These are phyloP conservation scores for Globisporangium solare DNA, from an alignment of 352 stramenopile genomes.

Conservation along the genomic window DNA sequence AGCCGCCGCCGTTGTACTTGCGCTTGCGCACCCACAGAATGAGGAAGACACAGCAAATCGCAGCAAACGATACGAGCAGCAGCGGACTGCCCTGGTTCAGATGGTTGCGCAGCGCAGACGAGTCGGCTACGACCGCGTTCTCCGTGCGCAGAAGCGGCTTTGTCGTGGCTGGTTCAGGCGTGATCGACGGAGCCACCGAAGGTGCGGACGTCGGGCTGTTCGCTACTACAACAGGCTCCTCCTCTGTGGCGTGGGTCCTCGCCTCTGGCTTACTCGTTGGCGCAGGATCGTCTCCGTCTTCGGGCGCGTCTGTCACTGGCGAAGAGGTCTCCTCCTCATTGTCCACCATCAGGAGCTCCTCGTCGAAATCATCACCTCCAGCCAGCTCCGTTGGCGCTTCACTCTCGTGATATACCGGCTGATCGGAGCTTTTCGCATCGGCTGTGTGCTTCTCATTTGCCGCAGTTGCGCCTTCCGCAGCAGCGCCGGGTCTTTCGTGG, in stretches of 20 bases:
- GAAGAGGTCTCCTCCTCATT: not conserved
- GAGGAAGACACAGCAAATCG: constrained; percentile 53
- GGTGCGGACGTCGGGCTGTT: not conserved
- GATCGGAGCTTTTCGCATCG: not conserved
- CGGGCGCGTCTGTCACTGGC: not conserved
- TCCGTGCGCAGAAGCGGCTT: constrained; percentile 35
- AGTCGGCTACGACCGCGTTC: constrained; percentile 16
- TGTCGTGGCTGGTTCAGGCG: constrained; percentile 10
- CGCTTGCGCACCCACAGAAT: constrained; percentile 49
- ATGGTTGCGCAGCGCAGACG: constrained; percentile 16
- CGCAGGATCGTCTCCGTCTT: not conserved
- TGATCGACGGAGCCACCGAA: not conserved
- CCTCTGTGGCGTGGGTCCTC: not conserved
- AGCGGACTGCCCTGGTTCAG: constrained; percentile 44
- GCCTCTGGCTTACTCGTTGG: not conserved
- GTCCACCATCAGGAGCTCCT: constrained; percentile 9
- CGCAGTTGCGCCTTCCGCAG: not conserved
- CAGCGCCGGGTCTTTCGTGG: no score
- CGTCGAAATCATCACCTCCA: not conserved
- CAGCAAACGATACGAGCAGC: constrained; percentile 32
- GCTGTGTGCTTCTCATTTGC: not conserved
- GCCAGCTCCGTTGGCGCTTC: not conserved
- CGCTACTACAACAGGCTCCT: no score
- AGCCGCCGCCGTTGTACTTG: constrained; percentile 15
- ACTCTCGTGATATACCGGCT: not conserved